Conservation (phyloP, 148 eudicot species). For the Heliosperma pusillum region DNA sequence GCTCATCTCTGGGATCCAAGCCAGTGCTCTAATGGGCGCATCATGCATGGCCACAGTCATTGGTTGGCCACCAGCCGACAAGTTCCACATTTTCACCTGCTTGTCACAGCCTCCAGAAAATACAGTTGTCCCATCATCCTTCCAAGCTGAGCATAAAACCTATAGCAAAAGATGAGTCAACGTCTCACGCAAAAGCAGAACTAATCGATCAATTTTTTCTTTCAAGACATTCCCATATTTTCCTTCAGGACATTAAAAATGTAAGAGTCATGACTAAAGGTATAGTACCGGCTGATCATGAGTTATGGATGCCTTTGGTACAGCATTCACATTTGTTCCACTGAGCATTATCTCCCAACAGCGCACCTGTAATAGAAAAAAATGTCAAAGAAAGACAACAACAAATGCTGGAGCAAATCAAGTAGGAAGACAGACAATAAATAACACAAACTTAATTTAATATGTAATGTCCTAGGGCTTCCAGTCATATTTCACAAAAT, state of each 20-base stretch:
- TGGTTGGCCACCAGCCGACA: conserved; percentile 65
- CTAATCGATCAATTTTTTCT: neutral
- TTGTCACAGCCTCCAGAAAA: conserved; percentile 95
- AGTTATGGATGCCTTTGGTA: conserved; percentile 66
- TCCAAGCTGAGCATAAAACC: conserved; percentile 91
- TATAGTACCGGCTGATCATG: conserved; percentile 84
- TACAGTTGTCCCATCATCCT: conserved; percentile 88
- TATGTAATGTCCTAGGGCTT: neutral
- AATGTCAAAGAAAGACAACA: neutral
- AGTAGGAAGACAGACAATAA: neutral
- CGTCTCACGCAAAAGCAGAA: neutral
- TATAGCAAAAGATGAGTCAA: conserved; percentile 16
- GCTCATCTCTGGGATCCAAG: conserved; percentile 90
- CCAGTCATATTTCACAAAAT: neutral
- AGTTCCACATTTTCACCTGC: conserved; percentile 90
- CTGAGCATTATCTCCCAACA: conserved; percentile 80
- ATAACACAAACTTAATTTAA: neutral
- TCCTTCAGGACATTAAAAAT: neutral
- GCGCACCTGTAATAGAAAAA: conserved; percentile 46
- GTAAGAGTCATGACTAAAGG: neutral
- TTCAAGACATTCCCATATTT: neutral
- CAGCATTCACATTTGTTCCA: conserved; percentile 51
- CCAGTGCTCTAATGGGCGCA: conserved; percentile 74
- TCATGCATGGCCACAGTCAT: conserved; percentile 82
- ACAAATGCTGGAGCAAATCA: neutral